Conservation (phyloP, 805 yeast genomes). For the Ascoidea asiatica region DNA sequence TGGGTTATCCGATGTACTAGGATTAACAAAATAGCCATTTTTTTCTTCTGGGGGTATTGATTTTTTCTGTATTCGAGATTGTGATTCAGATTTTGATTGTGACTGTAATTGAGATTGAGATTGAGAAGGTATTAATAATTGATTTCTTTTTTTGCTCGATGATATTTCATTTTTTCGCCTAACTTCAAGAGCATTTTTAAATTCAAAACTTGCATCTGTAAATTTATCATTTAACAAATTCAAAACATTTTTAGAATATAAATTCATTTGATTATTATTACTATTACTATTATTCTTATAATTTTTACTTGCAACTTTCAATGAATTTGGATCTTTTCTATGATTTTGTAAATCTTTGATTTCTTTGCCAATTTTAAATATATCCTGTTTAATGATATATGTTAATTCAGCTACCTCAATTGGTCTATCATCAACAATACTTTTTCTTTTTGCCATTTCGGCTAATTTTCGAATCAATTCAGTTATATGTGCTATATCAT, state of each 20-base stretch:
- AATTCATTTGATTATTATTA: slow-evolving; percentile 46
- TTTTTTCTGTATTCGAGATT: too few species aligned
- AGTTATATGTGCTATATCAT: slow-evolving; percentile 79
- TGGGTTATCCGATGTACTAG: background rate
- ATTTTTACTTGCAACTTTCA: background rate
- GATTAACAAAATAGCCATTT: background rate
- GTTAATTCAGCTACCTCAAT: slow-evolving; percentile 89
- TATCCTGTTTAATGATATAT: slow-evolving; percentile 68
- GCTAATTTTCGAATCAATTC: slow-evolving; percentile 73
- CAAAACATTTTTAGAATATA: slow-evolving; percentile 77
- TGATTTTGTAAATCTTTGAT: slow-evolving; percentile 47
- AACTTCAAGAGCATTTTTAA: slow-evolving; percentile 76
- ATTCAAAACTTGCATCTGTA: slow-evolving; percentile 85
- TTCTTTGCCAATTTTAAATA: slow-evolving; percentile 64
- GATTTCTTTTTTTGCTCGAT: slow-evolving; percentile 71
- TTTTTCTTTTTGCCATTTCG: slow-evolving; percentile 71
- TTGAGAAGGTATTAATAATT: slow-evolving; percentile 43
- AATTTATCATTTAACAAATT: slow-evolving; percentile 78
- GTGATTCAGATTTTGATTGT: background rate
- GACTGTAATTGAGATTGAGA: slow-evolving; percentile 1
- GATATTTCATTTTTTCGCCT: slow-evolving; percentile 77
- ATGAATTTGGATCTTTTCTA: slow-evolving; percentile 22
- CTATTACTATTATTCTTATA: slow-evolving; percentile 15
- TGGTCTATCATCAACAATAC: slow-evolving; percentile 87
- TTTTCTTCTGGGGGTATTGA: too few species aligned